Evolutionary conservation across 495 filamentous ascomycete genomes (phyloP).

Genomic region (Penicillium lagena): DNA sequence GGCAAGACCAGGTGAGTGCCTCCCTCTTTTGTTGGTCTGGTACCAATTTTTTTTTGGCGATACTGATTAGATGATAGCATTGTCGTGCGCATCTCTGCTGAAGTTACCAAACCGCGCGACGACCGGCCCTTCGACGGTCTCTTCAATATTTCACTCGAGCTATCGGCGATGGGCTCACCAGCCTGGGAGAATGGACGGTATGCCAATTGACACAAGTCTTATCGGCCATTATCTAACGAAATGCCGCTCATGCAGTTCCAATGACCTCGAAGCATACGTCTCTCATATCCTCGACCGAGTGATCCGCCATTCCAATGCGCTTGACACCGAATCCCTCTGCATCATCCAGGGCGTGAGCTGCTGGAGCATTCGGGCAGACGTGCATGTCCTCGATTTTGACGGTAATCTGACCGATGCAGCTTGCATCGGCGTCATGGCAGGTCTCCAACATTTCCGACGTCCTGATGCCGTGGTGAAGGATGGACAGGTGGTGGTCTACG

Average conservation of each 20-base stretch:
- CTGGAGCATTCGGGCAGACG: slow-evolving; percentile 82
- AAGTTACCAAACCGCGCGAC: slow-evolving; percentile 73
- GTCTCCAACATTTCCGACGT: slow-evolving; percentile 81
- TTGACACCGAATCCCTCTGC: slow-evolving; percentile 93
- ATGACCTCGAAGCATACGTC: slow-evolving; percentile 74
- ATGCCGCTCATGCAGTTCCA: slow-evolving; percentile 42
- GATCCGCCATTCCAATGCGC: slow-evolving; percentile 80
- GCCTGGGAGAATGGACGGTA: slow-evolving; percentile 82
- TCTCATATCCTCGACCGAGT: slow-evolving; percentile 87
- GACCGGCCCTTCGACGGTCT: slow-evolving; percentile 93
- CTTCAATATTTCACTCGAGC: slow-evolving; percentile 84
- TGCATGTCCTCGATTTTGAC: slow-evolving; percentile 85
- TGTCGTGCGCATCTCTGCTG: slow-evolving; percentile 76
- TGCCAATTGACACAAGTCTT: slow-evolving; percentile 4
- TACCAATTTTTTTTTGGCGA: background rate
- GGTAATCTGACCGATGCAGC: slow-evolving; percentile 80
- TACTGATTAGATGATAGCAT: slow-evolving; percentile 49
- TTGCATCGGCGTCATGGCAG: slow-evolving; percentile 80
- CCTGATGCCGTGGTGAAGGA: slow-evolving; percentile 81
- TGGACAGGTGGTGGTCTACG: slow-evolving; percentile 74
- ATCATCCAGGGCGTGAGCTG: slow-evolving; percentile 84
- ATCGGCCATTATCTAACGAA: background rate
- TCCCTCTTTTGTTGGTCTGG: background rate
- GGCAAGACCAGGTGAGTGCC: slow-evolving; percentile 76
- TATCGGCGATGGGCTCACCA: slow-evolving; percentile 88